Percentiles rank a stretch among this genome's conserved stretches.
Evolutionary conservation across 768 basidiomycete genomes (phyloP).

Genomic region (Tylopilus sp.): DNA sequence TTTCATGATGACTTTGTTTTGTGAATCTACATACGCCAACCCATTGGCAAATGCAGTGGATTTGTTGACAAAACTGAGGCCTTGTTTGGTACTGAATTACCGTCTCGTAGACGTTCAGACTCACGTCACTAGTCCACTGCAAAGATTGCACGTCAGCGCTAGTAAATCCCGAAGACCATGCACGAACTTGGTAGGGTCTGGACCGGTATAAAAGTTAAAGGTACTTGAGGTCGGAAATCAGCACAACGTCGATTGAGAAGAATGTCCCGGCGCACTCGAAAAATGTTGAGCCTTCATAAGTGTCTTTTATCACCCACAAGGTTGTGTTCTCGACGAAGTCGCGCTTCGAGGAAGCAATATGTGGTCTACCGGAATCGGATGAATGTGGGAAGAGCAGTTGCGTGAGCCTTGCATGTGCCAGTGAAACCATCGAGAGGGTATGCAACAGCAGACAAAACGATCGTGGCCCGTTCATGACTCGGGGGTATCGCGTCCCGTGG

Average conservation of each 20-base stretch:
- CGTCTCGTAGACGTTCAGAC: conserved; percentile 21
- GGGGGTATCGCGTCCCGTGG: conserved; percentile 15
- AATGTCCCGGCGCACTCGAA: conserved; percentile 54
- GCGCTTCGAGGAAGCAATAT: conserved; percentile 13
- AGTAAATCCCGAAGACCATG: conserved; percentile 4
- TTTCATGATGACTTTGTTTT: conserved; percentile 69
- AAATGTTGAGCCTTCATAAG: conserved; percentile 62
- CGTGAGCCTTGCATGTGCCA: conserved; percentile 13
- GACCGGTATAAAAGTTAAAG: conserved; percentile 55
- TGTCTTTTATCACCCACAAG: conserved; percentile 67
- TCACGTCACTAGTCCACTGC: conserved; percentile 70
- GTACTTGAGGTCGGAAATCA: conserved; percentile 36
- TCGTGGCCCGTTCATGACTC: not conserved
- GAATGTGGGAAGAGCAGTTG: conserved; percentile 1
- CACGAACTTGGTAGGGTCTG: conserved; percentile 62
- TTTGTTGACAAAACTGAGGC: conserved; percentile 57
- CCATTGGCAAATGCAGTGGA: conserved; percentile 48
- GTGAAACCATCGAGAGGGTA: conserved; percentile 9
- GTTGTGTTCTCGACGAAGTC: conserved; percentile 32
- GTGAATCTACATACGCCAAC: conserved; percentile 54
- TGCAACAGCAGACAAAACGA: conserved; percentile 13
- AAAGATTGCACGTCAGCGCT: conserved; percentile 12
- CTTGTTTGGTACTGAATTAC: conserved; percentile 1
- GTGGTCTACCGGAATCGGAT: not conserved
- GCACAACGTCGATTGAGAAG: conserved; percentile 1